These are phyloP conservation scores for Cladosporium phlei DNA, from an alignment of 2,329 filamentous ascomycete genomes.

Conservation along the genomic window DNA sequence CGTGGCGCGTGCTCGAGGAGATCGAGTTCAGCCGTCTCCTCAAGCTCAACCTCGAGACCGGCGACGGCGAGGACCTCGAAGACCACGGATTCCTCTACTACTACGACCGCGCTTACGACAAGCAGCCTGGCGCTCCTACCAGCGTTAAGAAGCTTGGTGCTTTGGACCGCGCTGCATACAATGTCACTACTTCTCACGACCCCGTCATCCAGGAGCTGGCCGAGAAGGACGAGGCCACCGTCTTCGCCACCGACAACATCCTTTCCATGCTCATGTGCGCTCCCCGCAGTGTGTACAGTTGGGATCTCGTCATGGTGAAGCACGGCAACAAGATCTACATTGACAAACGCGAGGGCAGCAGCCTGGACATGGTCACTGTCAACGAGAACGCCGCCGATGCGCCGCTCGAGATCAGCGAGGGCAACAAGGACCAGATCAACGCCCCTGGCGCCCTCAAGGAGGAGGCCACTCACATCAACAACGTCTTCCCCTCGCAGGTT, in stretches of 20 bases:
- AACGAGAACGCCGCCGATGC: slow-evolving; percentile 98
- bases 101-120: slow-evolving; percentile 95
- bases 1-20: slow-evolving; percentile 95
- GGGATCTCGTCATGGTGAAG: slow-evolving; percentile 92
- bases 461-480: slow-evolving; percentile 99
- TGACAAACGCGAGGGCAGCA: slow-evolving; percentile 94
- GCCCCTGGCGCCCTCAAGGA: slow-evolving; percentile 87
- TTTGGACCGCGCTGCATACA: slow-evolving; percentile 93
- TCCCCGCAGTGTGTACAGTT: slow-evolving; percentile 92
- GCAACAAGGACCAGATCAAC: slow-evolving; percentile 92
- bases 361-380: slow-evolving; percentile 94
- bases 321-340: slow-evolving; percentile 97
- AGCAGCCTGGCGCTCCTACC: slow-evolving; percentile 77
- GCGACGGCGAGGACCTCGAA: slow-evolving; percentile 91
- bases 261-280: slow-evolving; percentile 99
- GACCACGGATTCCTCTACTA: slow-evolving; percentile 97
- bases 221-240: slow-evolving; percentile 90
- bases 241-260: slow-evolving; percentile 95
- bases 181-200: slow-evolving; percentile 93
- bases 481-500: slow-evolving; percentile 97
- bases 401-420: slow-evolving; percentile 83
- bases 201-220: slow-evolving; percentile 95
- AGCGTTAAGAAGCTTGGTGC: slow-evolving; percentile 81
- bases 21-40: slow-evolving; percentile 94
- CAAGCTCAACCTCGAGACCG: slow-evolving; percentile 93